Conservation (phyloP, 495 filamentous ascomycete genomes). For the Geoglossum glabrum region DNA sequence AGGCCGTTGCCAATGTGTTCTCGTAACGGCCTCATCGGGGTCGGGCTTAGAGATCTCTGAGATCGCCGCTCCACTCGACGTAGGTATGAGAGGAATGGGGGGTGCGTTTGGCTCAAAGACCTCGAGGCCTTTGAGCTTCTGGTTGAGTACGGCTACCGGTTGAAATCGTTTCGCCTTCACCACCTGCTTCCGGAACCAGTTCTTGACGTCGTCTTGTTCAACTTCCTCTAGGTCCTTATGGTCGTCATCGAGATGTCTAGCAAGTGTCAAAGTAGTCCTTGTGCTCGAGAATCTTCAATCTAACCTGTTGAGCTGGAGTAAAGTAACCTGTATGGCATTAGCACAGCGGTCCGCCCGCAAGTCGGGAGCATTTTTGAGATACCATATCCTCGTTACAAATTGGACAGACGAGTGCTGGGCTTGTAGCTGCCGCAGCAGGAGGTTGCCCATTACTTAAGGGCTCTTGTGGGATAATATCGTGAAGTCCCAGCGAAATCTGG, state of each 20-base stretch:
- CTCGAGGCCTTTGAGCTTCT: slow-evolving; percentile 91
- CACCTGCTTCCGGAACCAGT: slow-evolving; percentile 95
- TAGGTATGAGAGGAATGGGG: slow-evolving; percentile 14
- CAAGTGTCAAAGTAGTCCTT: not conserved
- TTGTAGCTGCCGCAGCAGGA: slow-evolving; percentile 31
- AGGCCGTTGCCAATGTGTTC: slow-evolving; percentile 70
- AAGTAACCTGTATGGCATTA: slow-evolving; percentile 42
- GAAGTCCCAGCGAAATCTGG: slow-evolving; percentile 7
- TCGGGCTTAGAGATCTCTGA: slow-evolving; percentile 33
- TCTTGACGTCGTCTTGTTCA: slow-evolving; percentile 91
- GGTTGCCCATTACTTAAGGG: slow-evolving; percentile 20
- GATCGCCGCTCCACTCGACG: slow-evolving; percentile 9
- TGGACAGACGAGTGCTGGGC: slow-evolving; percentile 60
- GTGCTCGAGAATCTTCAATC: not conserved
- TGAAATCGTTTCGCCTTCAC: slow-evolving; percentile 91
- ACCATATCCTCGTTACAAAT: slow-evolving; percentile 98
- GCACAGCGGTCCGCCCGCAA: slow-evolving; percentile 5
- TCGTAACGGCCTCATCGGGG: slow-evolving; percentile 74
- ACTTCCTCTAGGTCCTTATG: slow-evolving; percentile 87
- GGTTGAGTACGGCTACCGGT: slow-evolving; percentile 74
- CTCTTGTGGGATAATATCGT: slow-evolving; percentile 15
- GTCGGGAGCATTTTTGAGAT: slow-evolving; percentile 9
- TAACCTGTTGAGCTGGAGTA: slow-evolving; percentile 78
- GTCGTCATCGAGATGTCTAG: slow-evolving; percentile 75
- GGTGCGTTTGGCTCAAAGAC: slow-evolving; percentile 91